phyloP scores from a whole-genome alignment of 352 stramenopile genomes.

The Thraustochytrium sp. region DNA sequence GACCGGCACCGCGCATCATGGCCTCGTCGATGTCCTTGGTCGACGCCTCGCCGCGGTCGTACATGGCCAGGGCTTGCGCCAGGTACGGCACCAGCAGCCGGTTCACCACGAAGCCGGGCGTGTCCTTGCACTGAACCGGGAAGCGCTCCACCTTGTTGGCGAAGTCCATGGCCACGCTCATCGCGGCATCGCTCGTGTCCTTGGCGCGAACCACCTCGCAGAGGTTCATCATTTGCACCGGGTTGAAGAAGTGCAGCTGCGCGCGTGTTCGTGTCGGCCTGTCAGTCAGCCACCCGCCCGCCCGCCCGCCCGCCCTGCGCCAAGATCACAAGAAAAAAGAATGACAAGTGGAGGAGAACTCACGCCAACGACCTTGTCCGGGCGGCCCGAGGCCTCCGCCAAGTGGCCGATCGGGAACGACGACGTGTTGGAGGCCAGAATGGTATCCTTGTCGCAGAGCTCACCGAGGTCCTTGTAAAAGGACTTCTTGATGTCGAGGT shows the following conservation, averaged over 20 bases:
- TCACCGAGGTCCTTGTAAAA: slow-evolving; percentile 85
- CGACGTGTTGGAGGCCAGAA: slow-evolving; percentile 95
- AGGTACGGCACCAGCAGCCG: slow-evolving; percentile 70
- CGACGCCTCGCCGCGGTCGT: slow-evolving; percentile 85
- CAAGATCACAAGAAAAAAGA: too few species aligned
- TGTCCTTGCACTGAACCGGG: slow-evolving; percentile 87
- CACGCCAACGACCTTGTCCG: slow-evolving; percentile 81
- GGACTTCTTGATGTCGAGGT: slow-evolving; percentile 77
- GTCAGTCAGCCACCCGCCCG: too few species aligned
- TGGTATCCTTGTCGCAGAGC: slow-evolving; percentile 78
- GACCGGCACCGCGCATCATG: slow-evolving; percentile 91
- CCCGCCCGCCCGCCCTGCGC: too few species aligned
- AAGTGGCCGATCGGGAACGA: slow-evolving; percentile 88
- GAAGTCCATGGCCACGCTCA: slow-evolving; percentile 81
- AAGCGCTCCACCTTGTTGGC: slow-evolving; percentile 82
- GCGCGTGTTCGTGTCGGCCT: neutral
- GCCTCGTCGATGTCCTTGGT: slow-evolving; percentile 93
- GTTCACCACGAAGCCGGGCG: slow-evolving; percentile 97
- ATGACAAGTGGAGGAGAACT: neutral
- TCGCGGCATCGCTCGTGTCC: slow-evolving; percentile 76
- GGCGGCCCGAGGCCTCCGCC: slow-evolving; percentile 77
- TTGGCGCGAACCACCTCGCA: slow-evolving; percentile 93
- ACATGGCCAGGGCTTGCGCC: slow-evolving; percentile 80
- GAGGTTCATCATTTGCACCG: slow-evolving; percentile 85
- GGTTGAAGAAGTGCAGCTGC: slow-evolving; percentile 98